Conservation (phyloP, 768 basidiomycete species). For the Naganishia randhawae region DNA sequence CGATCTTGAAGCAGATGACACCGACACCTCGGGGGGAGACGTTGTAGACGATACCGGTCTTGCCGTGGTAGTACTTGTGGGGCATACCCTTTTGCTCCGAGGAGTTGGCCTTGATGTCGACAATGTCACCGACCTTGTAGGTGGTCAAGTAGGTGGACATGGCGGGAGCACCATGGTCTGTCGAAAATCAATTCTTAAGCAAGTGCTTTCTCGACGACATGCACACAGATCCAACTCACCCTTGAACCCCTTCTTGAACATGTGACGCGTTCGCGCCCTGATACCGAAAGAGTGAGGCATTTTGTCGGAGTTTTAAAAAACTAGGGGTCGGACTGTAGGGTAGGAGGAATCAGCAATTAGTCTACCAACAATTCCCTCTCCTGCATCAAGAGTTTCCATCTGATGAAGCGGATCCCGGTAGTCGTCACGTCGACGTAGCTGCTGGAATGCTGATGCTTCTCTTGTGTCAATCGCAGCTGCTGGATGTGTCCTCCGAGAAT, state of each 20-base stretch:
- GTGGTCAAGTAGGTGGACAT: constrained; percentile 87
- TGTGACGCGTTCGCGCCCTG: constrained; percentile 99
- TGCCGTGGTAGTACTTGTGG: constrained; percentile 58
- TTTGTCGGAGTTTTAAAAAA: constrained; percentile 35
- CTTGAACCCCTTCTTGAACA: constrained; percentile 99
- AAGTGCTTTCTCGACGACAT: constrained; percentile 16
- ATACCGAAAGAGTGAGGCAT: constrained; percentile 99
- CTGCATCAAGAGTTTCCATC: neutral
- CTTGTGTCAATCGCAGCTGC: neutral
- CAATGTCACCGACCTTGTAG: constrained; percentile 95
- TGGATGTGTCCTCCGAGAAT: neutral
- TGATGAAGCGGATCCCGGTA: neutral
- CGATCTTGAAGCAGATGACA: constrained; percentile 95
- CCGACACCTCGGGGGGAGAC: constrained; percentile 91
- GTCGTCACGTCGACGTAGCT: neutral
- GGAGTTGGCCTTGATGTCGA: constrained; percentile 99
- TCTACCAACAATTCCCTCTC: neutral
- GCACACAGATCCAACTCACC: constrained; percentile 57
- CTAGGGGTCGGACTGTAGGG: constrained; percentile 20
- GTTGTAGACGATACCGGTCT: constrained; percentile 98
- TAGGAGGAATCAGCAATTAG: neutral
- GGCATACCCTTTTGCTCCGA: constrained; percentile 98
- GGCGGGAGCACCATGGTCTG: constrained; percentile 84
- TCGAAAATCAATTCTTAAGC: constrained; percentile 5
- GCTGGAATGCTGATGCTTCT: neutral